A percentile compares a stretch with the other conserved stretches of the same genome.
phyloP scores from a whole-genome alignment of 2,329 filamentous ascomycete genomes.

The Colletotrichum spinosum region DNA sequence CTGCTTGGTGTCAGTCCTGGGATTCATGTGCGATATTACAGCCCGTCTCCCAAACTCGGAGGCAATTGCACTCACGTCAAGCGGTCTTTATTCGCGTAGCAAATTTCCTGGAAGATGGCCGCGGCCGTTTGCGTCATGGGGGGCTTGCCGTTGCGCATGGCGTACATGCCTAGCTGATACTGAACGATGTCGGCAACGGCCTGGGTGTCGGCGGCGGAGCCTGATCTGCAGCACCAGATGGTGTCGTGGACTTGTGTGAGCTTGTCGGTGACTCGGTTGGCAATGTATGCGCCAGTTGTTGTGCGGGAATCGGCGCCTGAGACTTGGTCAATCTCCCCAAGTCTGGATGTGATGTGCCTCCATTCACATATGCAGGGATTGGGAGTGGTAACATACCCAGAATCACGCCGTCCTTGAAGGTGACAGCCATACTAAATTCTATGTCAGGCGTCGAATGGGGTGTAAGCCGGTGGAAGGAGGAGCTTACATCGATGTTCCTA shows the following conservation, averaged over 20 bases:
- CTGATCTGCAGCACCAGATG: constrained; percentile 99
- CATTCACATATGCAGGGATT: background rate
- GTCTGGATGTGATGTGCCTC: background rate
- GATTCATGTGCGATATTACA: too few relatives aligned
- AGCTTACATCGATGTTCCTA: constrained; percentile 95
- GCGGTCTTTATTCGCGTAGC: constrained; percentile 96
- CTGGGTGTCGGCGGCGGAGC: constrained; percentile 97
- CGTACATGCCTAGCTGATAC: constrained; percentile 94
- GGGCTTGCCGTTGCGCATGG: constrained; percentile 87
- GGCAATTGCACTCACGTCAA: constrained; percentile 73
- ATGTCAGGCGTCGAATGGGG: constrained; percentile 39
- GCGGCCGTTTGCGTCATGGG: constrained; percentile 96
- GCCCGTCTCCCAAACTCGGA: background rate
- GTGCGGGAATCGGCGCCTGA: constrained; percentile 93
- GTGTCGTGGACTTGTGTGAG: constrained; percentile 98
- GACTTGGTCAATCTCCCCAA: background rate
- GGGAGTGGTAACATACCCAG: constrained; percentile 67
- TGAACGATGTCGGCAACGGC: constrained; percentile 98
- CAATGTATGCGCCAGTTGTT: constrained; percentile 97
- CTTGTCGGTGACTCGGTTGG: constrained; percentile 99
- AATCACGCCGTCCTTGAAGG: constrained; percentile 98
- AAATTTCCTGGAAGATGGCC: constrained; percentile 96
- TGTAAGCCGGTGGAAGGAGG: constrained; percentile 6
- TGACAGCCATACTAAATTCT: constrained; percentile 88
- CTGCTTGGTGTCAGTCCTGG: constrained; percentile 56